These are phyloP conservation scores for Crucihimalaya himalaica DNA, from an alignment of 345 rosid species.

Conservation along the genomic window DNA sequence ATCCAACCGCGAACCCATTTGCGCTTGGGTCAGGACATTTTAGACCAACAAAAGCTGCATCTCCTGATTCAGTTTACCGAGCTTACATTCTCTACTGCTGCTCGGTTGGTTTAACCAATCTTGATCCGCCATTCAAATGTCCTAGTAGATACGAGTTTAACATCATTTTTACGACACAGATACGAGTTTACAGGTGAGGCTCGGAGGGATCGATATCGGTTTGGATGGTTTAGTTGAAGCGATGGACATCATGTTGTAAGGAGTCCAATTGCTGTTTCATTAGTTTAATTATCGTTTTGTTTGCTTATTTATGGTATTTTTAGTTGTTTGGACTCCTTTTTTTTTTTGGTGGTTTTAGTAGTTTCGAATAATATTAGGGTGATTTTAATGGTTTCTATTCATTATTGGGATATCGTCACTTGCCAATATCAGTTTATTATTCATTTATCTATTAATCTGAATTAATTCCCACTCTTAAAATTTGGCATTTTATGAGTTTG, in stretches of 20 bases:
- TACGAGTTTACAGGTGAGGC: background rate
- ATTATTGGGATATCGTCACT: background rate
- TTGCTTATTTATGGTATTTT: background rate
- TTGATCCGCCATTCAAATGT: constrained; percentile 38
- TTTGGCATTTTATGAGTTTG: too few species aligned
- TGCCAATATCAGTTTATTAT: background rate
- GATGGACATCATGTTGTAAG: constrained; percentile 53
- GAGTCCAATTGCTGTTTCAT: constrained; percentile 62
- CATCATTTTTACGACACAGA: constrained; percentile 33
- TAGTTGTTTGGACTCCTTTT: background rate
- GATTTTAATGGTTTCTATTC: background rate
- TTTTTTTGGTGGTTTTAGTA: background rate
- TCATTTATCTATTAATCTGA: too few species aligned
- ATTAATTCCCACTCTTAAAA: too few species aligned
- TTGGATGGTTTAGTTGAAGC: constrained; percentile 72
- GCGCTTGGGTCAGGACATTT: constrained; percentile 63
- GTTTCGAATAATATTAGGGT: background rate
- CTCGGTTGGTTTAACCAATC: constrained; percentile 28
- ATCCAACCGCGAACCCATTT: constrained; percentile 54
- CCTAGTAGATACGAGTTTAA: constrained; percentile 58
- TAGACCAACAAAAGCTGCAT: constrained; percentile 51
- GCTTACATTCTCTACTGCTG: constrained; percentile 62
- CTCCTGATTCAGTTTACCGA: constrained; percentile 65
- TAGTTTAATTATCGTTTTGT: constrained; percentile 17
- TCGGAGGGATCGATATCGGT: constrained; percentile 42